Percentiles rank a stretch among this genome's conserved stretches.
phyloP scores from a whole-genome alignment of 1,284 basidiomycete genomes.

The Erythrobasidium hasegawianum region DNA sequence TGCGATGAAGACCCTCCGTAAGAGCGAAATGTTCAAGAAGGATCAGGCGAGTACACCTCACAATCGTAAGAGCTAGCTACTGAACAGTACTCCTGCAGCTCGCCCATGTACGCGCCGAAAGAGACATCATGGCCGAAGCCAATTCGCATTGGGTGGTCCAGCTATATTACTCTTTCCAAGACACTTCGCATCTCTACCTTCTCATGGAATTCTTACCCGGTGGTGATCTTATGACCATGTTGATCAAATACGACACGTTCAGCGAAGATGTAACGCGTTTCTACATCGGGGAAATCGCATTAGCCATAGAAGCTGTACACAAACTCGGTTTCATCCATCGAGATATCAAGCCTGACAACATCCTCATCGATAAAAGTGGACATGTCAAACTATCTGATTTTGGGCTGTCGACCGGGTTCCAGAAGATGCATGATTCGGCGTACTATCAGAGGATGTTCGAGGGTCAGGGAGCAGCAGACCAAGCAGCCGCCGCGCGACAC shows the following conservation, averaged over 20 bases:
- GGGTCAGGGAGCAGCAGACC: conserved; percentile 42
- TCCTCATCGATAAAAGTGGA: conserved; percentile 88
- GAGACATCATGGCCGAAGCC: conserved; percentile 94
- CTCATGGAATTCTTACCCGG: conserved; percentile 99
- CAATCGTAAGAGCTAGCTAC: no score
- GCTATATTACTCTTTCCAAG: conserved; percentile 98
- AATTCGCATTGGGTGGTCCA: conserved; percentile 98
- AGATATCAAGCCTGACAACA: conserved; percentile 96
- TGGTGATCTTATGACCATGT: conserved; percentile 96
- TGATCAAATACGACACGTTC: conserved; percentile 99
- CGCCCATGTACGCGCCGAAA: conserved; percentile 96
- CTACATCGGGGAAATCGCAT: conserved; percentile 98
- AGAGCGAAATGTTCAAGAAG: conserved; percentile 98
- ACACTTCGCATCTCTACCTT: conserved; percentile 89
- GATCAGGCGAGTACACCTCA: conserved; percentile 76
- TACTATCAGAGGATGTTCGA: conserved; percentile 94
- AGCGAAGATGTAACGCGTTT: conserved; percentile 98
- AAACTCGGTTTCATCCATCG: conserved; percentile 98
- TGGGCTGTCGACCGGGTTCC: conserved; percentile 89
- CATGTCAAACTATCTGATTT: conserved; percentile 96
- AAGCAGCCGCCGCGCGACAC: not conserved
- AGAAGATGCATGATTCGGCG: conserved; percentile 88
- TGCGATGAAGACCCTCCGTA: conserved; percentile 98
- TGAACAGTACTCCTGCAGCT: no score
- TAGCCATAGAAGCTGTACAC: conserved; percentile 97